Base-by-base conservation (phyloP, 2,329 filamentous ascomycete species). In the Hypoxylon sp. region DNA sequence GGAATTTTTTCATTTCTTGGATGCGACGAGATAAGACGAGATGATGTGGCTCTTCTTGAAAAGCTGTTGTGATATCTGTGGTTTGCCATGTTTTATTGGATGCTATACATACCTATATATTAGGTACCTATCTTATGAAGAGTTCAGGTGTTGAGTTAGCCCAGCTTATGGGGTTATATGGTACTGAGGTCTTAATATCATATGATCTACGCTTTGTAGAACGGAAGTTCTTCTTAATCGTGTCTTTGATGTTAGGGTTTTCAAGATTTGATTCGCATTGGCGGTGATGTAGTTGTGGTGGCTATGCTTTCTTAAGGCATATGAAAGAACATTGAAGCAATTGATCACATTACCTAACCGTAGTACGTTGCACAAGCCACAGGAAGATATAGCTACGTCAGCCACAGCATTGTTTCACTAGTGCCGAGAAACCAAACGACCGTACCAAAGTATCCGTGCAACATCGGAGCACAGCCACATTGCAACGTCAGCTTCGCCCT, bases 401-500 rank as follows among this genome's bases (percentile, higher is more conserved):
- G 54, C 54, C 54, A 57, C 42, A 33, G 4, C 26, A 14, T 26
- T 26, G 11, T 45, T 45, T 26, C 32, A 11, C n/a, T 4, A 8
- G 11, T 48, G 32, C 22, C 48, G 22, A 53, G 40, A 12, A 8
- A 30, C 22, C n/a, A n/a, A 45, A 11, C 24, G 22, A 2, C 40
- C 14, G 52, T 36, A 55, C 33, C 26, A 6, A 22, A 4, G 40
- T 53, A 48, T 22, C n/a, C 42, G 18, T 42, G 32, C 26, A 18
- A 18, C 14, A 38, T 14, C 30, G 3, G 14, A 14, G 58, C 63
- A 62, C 63, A 53, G 63, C 63, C 63, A 65, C 63, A 51, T 8
- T 18, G 30, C 36, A 36, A 58, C 48, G 24, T 53, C 49, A 20
- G 44, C 42, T 20, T 38, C 16, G 56, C 38, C 60, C 60, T 67